Conservation (phyloP, 768 basidiomycete genomes). For the Phlegmacium glaucopus region DNA sequence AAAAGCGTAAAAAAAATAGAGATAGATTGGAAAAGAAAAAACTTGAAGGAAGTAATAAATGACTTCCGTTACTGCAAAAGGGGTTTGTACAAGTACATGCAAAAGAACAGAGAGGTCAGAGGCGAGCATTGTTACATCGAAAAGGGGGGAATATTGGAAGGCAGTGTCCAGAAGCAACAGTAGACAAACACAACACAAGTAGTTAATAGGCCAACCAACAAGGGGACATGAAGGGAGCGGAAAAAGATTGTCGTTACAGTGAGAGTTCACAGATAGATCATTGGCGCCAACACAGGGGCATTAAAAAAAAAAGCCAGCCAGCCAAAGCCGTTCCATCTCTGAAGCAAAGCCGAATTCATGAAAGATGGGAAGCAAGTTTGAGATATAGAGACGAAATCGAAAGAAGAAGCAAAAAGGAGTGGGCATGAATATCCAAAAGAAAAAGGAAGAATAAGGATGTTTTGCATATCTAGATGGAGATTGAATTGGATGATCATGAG, state of each 20-base stretch:
- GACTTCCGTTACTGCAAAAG: no score
- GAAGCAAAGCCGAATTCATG: no score
- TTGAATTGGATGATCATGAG: no score
- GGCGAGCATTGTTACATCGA: not conserved
- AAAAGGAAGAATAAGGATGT: not conserved
- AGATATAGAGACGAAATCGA: not conserved
- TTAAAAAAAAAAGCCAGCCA: no score
- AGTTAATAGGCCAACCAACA: not conserved
- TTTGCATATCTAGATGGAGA: not conserved
- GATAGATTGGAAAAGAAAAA: no score
- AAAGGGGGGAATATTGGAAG: not conserved
- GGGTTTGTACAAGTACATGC: not conserved
- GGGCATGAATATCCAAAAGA: no score
- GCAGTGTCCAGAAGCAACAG: not conserved
- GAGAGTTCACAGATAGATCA: no score
- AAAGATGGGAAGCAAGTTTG: not conserved
- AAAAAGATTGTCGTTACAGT: not conserved
- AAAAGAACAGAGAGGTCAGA: not conserved
- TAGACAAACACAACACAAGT: not conserved
- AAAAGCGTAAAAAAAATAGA: no score
- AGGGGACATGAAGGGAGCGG: not conserved
- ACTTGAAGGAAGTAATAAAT: no score
- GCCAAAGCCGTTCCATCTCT: no score
- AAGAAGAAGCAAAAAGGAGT: not conserved
- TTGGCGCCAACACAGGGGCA: no score